Percentiles rank a stretch among this genome's conserved stretches.
Evolutionary conservation across 345 rosid species (phyloP).

Genomic region (Pugionium dolabratum): DNA sequence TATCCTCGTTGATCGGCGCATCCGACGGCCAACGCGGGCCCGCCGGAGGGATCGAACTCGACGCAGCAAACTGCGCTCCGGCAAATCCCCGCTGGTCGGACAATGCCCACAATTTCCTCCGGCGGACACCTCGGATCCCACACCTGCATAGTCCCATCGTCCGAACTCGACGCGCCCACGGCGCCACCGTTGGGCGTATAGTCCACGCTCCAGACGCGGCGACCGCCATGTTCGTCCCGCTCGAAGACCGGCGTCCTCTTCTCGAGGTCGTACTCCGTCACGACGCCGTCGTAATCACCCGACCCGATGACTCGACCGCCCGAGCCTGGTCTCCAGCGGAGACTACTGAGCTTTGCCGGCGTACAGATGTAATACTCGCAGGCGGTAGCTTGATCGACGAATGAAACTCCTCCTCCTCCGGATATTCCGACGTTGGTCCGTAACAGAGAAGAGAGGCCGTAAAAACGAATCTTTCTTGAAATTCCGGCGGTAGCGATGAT

Average conservation of each 20-base stretch:
- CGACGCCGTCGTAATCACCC: constrained; percentile 93
- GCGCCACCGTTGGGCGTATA: constrained; percentile 45
- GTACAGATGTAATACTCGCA: constrained; percentile 65
- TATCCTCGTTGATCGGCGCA: constrained; percentile 76
- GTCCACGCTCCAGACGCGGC: constrained; percentile 88
- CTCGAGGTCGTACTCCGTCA: constrained; percentile 84
- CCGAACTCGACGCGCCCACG: constrained; percentile 85
- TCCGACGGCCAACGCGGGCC: constrained; percentile 59
- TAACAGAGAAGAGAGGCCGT: constrained; percentile 46
- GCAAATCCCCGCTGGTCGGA: constrained; percentile 47
- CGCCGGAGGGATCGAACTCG: constrained; percentile 71
- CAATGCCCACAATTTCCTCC: constrained; percentile 49
- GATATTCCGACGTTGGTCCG: constrained; percentile 10
- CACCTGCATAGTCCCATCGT: constrained; percentile 84
- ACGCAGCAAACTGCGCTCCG: constrained; percentile 67
- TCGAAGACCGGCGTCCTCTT: constrained; percentile 61
- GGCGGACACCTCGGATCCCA: constrained; percentile 75
- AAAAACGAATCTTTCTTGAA: constrained; percentile 79
- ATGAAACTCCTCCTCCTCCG: neutral
- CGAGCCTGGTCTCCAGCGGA: constrained; percentile 69
- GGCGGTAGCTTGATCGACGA: constrained; percentile 55
- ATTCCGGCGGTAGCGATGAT: constrained; percentile 85
- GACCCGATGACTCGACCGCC: constrained; percentile 61
- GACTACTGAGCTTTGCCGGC: constrained; percentile 88
- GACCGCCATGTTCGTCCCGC: constrained; percentile 93